Base-by-base conservation (phyloP, 2,329 filamentous ascomycete species). In the Aspergillus pseudoviridinutans region DNA sequence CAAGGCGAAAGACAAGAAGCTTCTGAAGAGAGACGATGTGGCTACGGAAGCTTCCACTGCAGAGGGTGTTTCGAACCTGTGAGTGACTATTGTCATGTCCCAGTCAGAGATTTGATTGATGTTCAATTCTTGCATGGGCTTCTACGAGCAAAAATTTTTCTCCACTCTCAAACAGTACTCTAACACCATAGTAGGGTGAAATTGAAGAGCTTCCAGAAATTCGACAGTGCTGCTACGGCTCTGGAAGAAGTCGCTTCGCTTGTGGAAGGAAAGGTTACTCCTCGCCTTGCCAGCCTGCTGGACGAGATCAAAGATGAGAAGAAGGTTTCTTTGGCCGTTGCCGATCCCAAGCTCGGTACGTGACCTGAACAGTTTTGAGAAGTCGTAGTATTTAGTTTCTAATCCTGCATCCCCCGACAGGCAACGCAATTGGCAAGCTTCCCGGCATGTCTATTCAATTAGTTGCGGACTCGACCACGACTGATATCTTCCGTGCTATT, bases 1-100 rank as follows among this genome's bases (percentile, higher is more conserved):
- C 82, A 97, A 99, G 84, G 90, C 93, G 69, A 91, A 92, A 77
- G 93, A 97, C 84, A 97, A 97, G 86, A 97, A 97, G 83, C 85
- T 97, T 59, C 83, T 99, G 65, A 94, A 96, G 78, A 87, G 89
- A 71, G 89, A 93, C 78, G 87, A 92, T 71, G 78, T 96, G 62
- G 83, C 85, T 54, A 82, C 86, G 62, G 87, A 94, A 74, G 83
- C 92, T 61, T 84, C 87, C 64, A 89, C 88, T 59, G 87, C 91
- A 38, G 92, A 97, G 76, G 90, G 90, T 69, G 85, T 96, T 64
- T 90, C 91, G 68, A 89, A 90, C 69, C 85, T 96, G 89, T 93
- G 82, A 82, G 89, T 84, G 55, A 56, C 12, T 49, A 50, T 22
- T 52, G 35, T 35, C 51, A 22, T 49, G 32, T 50, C 56, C 47